phyloP scores from a whole-genome alignment of 1,284 basidiomycete genomes.

The Heliocybe sulcata region DNA sequence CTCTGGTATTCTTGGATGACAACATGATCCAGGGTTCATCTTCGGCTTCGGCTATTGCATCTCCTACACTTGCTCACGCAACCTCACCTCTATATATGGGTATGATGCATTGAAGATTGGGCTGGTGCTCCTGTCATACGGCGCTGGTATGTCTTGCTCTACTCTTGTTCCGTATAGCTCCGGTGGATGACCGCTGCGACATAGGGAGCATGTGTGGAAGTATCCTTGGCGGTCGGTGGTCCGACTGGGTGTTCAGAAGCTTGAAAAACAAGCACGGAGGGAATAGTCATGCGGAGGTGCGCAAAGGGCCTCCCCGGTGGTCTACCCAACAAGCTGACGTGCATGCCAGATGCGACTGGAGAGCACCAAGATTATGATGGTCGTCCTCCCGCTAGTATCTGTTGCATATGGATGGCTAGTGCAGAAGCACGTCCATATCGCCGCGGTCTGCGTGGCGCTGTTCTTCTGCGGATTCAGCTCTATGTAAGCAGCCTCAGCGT shows the following conservation, averaged over 20 bases:
- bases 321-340: too few relatives aligned
- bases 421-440: conserved; percentile 54
- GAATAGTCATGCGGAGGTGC: conserved; percentile 58
- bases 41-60: conserved; percentile 70
- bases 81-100: conserved; percentile 54
- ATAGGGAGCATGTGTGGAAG: conserved; percentile 64
- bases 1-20: background rate
- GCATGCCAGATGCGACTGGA: conserved; percentile 71
- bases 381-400: conserved; percentile 50
- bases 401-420: conserved; percentile 76
- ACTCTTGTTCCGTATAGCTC: background rate
- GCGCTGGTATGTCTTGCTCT: conserved; percentile 41
- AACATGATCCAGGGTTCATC: conserved; percentile 41
- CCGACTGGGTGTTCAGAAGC: conserved; percentile 54
- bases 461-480: conserved; percentile 64
- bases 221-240: conserved; percentile 71
- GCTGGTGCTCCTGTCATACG: conserved; percentile 69
- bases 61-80: conserved; percentile 67
- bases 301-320: too few relatives aligned
- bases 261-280: conserved; percentile 58
- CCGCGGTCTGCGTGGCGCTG: conserved; percentile 54
- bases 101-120: conserved; percentile 72
- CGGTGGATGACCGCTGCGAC: background rate
- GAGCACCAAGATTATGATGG: conserved; percentile 49
- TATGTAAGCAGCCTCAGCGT: conserved; percentile 39